A percentile compares a stretch with the other conserved stretches of the same genome.
phyloP scores from a whole-genome alignment of 164 flowering plant species.

The Euptelea pleiosperma region DNA sequence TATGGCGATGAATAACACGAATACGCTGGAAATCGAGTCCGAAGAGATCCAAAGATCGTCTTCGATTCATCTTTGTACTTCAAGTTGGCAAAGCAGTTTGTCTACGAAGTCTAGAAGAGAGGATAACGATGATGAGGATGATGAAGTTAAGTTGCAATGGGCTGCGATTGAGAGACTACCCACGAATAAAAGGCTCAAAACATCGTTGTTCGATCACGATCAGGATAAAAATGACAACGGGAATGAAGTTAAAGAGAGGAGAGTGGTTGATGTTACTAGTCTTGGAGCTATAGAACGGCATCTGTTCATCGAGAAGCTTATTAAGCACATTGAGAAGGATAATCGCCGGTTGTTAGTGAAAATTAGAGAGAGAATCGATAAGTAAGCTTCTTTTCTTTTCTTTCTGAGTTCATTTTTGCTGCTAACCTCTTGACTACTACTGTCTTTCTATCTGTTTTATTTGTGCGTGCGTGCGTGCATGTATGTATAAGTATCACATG shows the following conservation, averaged over 20 bases:
- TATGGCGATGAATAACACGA: too few species aligned
- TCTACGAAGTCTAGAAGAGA: too few species aligned
- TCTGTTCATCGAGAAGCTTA: slow-evolving; percentile 47
- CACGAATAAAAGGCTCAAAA: slow-evolving; percentile 41
- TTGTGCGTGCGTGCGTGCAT: too few species aligned
- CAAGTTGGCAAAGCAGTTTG: too few species aligned
- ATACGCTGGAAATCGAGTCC: too few species aligned
- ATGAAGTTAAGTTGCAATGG: slow-evolving; percentile 46
- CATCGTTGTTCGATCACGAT: slow-evolving; percentile 35
- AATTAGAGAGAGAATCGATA: slow-evolving; percentile 52
- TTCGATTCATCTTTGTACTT: too few species aligned
- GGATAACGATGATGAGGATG: slow-evolving; percentile 30
- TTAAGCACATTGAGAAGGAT: slow-evolving; percentile 60
- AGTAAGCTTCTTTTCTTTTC: slow-evolving; percentile 29
- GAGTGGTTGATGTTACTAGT: slow-evolving; percentile 34
- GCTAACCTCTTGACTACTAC: too few species aligned
- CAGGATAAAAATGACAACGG: neutral
- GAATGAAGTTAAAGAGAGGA: slow-evolving; percentile 10
- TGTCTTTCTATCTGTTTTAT: too few species aligned
- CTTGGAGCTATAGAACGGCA: slow-evolving; percentile 48
- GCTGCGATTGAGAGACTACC: slow-evolving; percentile 63
- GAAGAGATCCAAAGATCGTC: too few species aligned
- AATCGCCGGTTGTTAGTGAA: slow-evolving; percentile 48
- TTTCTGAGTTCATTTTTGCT: too few species aligned
- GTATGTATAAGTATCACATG: too few species aligned